Evolutionary conservation across 176 grass and related monocot genomes (phyloP).

Genomic region (Oryza glaberrima): DNA sequence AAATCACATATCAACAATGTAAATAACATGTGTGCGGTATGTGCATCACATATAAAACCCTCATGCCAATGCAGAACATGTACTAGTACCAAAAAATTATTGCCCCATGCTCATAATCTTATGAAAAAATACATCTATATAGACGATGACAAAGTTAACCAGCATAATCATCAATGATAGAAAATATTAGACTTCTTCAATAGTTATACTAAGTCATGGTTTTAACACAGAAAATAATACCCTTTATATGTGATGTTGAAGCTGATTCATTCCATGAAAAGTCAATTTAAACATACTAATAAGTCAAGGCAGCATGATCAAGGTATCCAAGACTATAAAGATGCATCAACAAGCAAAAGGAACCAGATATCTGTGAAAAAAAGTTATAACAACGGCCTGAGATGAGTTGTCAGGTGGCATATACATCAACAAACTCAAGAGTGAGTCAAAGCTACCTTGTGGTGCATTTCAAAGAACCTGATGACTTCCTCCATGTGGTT

Average conservation of each 20-base stretch:
- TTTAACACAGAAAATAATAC: slow-evolving; percentile 1
- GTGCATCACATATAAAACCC: background rate
- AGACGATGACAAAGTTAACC: slow-evolving; percentile 10
- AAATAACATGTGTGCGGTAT: background rate
- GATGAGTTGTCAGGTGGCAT: slow-evolving; percentile 7
- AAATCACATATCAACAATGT: background rate
- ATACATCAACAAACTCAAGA: slow-evolving; percentile 33
- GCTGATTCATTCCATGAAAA: background rate
- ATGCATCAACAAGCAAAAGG: slow-evolving; percentile 1
- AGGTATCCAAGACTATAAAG: background rate
- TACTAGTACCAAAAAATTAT: background rate
- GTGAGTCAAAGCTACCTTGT: slow-evolving; percentile 69
- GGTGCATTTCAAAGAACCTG: slow-evolving; percentile 96
- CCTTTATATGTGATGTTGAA: background rate
- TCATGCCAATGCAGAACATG: slow-evolving; percentile 18
- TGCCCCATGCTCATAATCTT: background rate
- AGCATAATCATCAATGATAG: slow-evolving; percentile 9
- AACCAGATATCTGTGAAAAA: slow-evolving; percentile 2
- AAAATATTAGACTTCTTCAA: slow-evolving; percentile 4
- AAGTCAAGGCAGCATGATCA: slow-evolving; percentile 19
- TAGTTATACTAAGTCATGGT: slow-evolving; percentile 18
- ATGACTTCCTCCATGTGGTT: slow-evolving; percentile 99
- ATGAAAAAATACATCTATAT: slow-evolving; percentile 18
- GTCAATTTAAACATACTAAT: background rate
- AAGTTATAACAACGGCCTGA: slow-evolving; percentile 6